Base-by-base conservation (phyloP, 768 basidiomycete species). In the Lactarius hatsudake region DNA sequence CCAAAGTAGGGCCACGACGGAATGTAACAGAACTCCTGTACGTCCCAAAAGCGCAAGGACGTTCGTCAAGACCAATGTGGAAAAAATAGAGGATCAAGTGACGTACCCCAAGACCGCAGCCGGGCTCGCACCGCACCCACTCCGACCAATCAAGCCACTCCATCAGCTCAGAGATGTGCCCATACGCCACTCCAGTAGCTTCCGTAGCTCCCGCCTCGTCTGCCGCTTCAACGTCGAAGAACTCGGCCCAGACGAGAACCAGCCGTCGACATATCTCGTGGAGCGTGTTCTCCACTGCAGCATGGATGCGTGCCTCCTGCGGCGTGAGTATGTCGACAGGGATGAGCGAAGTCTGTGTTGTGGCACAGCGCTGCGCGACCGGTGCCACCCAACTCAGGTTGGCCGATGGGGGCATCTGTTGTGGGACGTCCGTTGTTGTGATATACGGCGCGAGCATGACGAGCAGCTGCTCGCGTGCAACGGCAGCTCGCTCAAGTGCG, bases 381-480 rank as follows among this genome's bases (percentile, higher is more conserved):
- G 67, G 64, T 18, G 57, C 67, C 1, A 54, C 64, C 71, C 71
- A 72, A 34, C 57, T 53, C 36, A 15, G 20, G 34, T 71, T 55
- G 43, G 48, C 61, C 5, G 59, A 53, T 30, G 60, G 32, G 1
- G 59, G 51, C 3, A 40, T 23, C 23, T 15, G 48, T 8, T 59
- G 17, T 12, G 71, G 69, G 15, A 64, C 28, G 9, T 72, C 71
- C 0, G 69, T 57, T 5, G 63, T 36, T 5, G 75, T 61, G 26
- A 76, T 64, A 30, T 77, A 79, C 20, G 78, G 78, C 1, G 62
- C 72, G 26, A 79, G 59, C 73, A 65, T 65, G 48, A 58, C 30
- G 60, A 71, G 59, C n/a, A 71, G 32, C 26, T 54, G 71, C 18
- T 20, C 18, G n/a, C 71, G 71, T 15, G 55, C 63, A 0, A 26